Evolutionary conservation across 2,329 filamentous ascomycete species (phyloP), one percentile per base, ranked within the genome.

Genomic region (Microdochium paspali): DNA sequence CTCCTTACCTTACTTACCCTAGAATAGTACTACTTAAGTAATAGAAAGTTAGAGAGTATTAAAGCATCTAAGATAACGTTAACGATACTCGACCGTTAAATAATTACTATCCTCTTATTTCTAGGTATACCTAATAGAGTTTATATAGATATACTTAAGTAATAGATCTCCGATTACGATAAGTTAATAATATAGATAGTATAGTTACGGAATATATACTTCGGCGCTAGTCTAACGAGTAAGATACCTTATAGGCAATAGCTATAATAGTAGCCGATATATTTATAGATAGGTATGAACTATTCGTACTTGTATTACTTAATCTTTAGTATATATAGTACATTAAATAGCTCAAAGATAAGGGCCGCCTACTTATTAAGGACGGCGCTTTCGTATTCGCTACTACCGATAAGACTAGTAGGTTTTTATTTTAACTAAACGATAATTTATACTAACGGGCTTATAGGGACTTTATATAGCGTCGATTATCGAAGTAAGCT

Each of bases 331-430:
- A 85, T 52, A 80, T 88, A 1, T 97, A 88, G 87, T 88, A 85
- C 1, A 79, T 95, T 54, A 95, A 95, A 59, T 77, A 85, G 12
- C 75, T 98, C 20, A 96, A 95, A 56, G 90, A 97, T 55, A 97
- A 96, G 57, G 90, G 91, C 0, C 84, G 85, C 24, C 88, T 98
- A 42, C 74, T 82, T 2, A 77, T 98, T 10, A 82, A 89, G 6
- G 68, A 91, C 49, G 90, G 91, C 1, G 90, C 90, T 1, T 95
- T 94, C 59, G 73, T 97, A 0, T 77, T 97, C 6, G 93, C 91
- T 3, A 90, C 87, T 51, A 80, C 91, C 5, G 93, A 98, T 54
- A 93, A 98, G 64, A 91, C 86, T 0, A 76, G 71, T 1, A 85
- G 76, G n/a, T n/a, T n/a, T n/a, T n/a, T n/a, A n/a, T n/a, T n/a